Evolutionary conservation across 306 rosid species (phyloP).

Genomic region (Castanea sativa): DNA sequence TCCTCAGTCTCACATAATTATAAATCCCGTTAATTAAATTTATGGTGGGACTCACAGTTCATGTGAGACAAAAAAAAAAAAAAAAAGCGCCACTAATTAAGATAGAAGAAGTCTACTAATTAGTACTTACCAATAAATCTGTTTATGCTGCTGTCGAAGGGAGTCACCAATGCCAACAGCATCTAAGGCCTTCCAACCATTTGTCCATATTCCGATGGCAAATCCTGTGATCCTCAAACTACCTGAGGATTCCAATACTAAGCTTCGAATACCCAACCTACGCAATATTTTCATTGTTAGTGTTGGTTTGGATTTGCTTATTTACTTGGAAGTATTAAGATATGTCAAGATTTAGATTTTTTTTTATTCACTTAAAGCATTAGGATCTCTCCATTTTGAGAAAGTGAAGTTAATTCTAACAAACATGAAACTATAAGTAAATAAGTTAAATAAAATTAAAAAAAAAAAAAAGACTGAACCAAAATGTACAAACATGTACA

Average conservation of each 20-base stretch:
- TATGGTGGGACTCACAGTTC: no score
- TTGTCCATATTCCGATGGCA: constrained; percentile 49
- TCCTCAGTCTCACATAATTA: no score
- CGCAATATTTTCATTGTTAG: background rate
- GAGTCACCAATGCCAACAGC: constrained; percentile 49
- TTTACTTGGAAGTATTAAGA: no score
- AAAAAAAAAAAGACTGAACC: background rate
- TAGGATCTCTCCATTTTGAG: no score
- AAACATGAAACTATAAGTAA: no score
- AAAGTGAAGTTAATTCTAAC: no score
- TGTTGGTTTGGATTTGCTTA: no score
- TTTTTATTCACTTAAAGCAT: no score
- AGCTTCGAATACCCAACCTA: constrained; percentile 58
- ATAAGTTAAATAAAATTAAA: background rate
- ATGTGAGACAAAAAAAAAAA: background rate
- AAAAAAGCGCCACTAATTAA: background rate
- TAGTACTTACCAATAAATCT: constrained; percentile 3
- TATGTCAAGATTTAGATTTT: no score
- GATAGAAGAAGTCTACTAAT: constrained; percentile 19
- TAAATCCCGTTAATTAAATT: no score
- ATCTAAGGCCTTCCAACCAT: constrained; percentile 82
- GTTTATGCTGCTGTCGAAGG: constrained; percentile 47
- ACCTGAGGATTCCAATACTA: constrained; percentile 60
- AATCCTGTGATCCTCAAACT: constrained; percentile 56
- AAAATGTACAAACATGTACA: background rate